Evolutionary conservation across 345 rosid genomes (phyloP).

Genomic region (Gossypium anomalum): DNA sequence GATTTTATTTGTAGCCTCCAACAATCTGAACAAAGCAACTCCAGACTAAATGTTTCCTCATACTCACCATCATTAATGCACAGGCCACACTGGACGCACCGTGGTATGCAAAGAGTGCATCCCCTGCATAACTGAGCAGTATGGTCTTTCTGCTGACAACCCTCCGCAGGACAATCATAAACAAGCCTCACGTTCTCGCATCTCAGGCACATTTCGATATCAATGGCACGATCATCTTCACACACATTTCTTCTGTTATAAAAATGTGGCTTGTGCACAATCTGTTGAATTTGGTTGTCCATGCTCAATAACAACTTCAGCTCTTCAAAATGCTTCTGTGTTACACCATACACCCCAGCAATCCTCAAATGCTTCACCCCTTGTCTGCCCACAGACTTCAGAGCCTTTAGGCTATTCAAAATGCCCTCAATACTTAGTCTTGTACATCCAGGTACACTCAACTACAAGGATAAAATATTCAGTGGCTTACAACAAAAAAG

Average conservation of each 20-base stretch:
- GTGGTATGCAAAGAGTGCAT: conserved; percentile 72
- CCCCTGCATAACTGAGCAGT: conserved; percentile 58
- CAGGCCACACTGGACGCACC: conserved; percentile 81
- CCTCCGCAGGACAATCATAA: conserved; percentile 86
- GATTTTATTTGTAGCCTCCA: conserved; percentile 13
- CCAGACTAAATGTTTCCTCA: conserved; percentile 83
- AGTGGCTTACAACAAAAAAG: conserved; percentile 12
- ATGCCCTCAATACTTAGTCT: conserved; percentile 68
- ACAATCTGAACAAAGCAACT: conserved; percentile 71
- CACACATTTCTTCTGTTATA: conserved; percentile 44
- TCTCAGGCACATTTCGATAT: conserved; percentile 81
- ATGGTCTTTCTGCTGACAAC: conserved; percentile 52
- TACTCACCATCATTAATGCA: conserved; percentile 76
- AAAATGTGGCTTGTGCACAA: conserved; percentile 52
- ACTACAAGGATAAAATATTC: conserved; percentile 36
- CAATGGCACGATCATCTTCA: conserved; percentile 72
- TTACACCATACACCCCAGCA: conserved; percentile 75
- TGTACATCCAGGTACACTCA: conserved; percentile 86
- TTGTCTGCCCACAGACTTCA: conserved; percentile 40
- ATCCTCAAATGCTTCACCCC: conserved; percentile 71
- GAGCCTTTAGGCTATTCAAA: conserved; percentile 52
- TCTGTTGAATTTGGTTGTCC: conserved; percentile 28
- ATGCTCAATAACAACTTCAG: conserved; percentile 49
- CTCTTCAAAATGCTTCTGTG: conserved; percentile 59
- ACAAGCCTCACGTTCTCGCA: conserved; percentile 73